These are phyloP conservation scores for Heteromeles arbutifolia DNA, from an alignment of 306 rosid genomes.

Conservation along the genomic window DNA sequence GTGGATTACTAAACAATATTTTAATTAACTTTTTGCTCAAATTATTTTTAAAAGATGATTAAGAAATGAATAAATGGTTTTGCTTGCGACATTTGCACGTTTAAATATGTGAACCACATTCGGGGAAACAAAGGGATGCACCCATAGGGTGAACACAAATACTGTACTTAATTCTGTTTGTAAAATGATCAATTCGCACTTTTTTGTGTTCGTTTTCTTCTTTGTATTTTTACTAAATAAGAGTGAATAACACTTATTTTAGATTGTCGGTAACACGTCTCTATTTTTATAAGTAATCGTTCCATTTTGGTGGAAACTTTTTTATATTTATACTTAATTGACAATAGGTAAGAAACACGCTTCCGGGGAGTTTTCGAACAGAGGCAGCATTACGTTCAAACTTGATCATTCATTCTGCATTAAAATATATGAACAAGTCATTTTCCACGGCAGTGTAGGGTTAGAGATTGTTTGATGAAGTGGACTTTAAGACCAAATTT, in stretches of 20 bases:
- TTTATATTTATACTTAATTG: not conserved
- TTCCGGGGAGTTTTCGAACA: not conserved
- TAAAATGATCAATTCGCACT: no score
- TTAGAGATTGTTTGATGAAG: not conserved
- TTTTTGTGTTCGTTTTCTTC: no score
- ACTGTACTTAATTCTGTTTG: not conserved
- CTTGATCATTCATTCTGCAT: not conserved
- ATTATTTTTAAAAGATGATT: no score
- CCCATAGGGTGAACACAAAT: no score
- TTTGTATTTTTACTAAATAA: not conserved
- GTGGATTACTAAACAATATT: no score
- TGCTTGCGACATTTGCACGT: no score
- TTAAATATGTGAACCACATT: no score
- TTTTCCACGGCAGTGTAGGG: not conserved
- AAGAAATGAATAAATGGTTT: no score
- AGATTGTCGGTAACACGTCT: no score
- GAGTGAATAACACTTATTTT: not conserved
- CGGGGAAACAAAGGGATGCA: no score
- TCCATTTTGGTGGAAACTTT: not conserved
- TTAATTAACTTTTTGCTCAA: no score
- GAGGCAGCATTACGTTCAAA: not conserved
- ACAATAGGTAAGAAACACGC: not conserved
- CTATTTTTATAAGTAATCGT: no score
- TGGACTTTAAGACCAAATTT: not conserved
- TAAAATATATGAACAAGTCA: not conserved